Evolutionary conservation across 225 moss, liverwort and hornwort genomes (phyloP).

Genomic region (Thuidium tamariscinum): DNA sequence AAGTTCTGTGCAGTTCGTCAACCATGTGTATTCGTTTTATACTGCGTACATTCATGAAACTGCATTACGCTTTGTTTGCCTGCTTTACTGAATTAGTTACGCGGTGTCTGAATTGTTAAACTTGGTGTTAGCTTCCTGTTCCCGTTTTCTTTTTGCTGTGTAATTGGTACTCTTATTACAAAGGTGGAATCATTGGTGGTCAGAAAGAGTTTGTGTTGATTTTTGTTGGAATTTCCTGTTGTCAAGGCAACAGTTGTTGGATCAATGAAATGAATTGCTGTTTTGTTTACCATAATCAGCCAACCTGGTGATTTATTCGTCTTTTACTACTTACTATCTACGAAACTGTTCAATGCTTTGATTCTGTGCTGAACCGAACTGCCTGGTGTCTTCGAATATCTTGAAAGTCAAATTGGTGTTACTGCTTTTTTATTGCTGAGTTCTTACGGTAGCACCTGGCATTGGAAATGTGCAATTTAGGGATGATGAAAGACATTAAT

Average conservation of each 20-base stretch:
- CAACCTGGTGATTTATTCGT: neutral
- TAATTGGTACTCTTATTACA: neutral
- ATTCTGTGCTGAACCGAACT: neutral
- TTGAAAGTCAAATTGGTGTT: neutral
- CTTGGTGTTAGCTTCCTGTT: neutral
- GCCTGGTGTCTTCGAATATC: neutral
- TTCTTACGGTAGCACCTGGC: neutral
- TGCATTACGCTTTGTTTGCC: neutral
- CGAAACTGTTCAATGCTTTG: neutral
- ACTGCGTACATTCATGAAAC: neutral
- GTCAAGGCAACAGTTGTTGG: neutral
- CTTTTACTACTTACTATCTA: neutral
- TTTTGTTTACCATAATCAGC: neutral
- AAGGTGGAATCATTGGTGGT: neutral
- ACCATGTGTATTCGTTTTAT: neutral
- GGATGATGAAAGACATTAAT: neutral
- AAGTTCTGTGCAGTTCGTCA: no score
- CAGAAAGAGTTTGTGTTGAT: neutral
- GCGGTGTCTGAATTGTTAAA: no score
- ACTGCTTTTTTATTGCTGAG: neutral
- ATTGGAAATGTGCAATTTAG: neutral
- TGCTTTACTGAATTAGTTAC: no score
- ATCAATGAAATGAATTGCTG: neutral
- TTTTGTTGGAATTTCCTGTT: neutral
- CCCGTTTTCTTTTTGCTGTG: neutral